Conservation (phyloP, 345 rosid genomes). For the Salix suchowensis region DNA sequence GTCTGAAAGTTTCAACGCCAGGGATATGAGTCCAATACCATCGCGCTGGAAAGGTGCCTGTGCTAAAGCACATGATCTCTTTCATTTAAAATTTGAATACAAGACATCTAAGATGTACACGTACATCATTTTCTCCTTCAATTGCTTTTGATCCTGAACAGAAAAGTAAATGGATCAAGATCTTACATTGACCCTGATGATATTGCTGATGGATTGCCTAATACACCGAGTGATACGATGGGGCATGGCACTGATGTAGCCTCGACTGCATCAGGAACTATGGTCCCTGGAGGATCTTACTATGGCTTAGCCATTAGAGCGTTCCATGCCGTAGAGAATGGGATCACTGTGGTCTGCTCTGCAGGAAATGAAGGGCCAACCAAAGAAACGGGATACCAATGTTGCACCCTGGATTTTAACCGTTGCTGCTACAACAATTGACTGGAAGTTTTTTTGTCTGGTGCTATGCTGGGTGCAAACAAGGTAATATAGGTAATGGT, state of each 20-base stretch:
- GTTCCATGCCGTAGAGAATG: constrained; percentile 65
- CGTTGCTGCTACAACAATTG: constrained; percentile 79
- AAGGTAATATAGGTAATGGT: constrained; percentile 51
- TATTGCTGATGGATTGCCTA: constrained; percentile 17
- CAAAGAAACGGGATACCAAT: constrained; percentile 44
- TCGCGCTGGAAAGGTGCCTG: constrained; percentile 78
- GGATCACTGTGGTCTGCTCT: constrained; percentile 72
- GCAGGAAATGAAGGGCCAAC: constrained; percentile 76
- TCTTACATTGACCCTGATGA: constrained; percentile 36
- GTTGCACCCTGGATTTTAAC: constrained; percentile 81
- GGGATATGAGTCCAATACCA: constrained; percentile 53
- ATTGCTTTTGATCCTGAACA: constrained; percentile 13
- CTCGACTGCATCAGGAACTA: constrained; percentile 32
- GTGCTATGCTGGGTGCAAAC: constrained; percentile 56
- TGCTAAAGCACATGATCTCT: constrained; percentile 39
- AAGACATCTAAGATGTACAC: too few species aligned
- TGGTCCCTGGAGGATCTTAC: constrained; percentile 55
- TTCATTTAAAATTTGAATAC: background rate
- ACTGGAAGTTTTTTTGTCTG: constrained; percentile 71
- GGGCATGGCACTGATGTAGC: constrained; percentile 77
- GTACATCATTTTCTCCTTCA: too few species aligned
- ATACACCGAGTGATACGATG: constrained; percentile 49
- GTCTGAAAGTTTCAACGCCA: constrained; percentile 67
- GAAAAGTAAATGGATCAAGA: constrained; percentile 82
- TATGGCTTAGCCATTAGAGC: constrained; percentile 77